Base-by-base conservation (phyloP, 2,329 filamentous ascomycete species). In the Didymella lethalis region DNA sequence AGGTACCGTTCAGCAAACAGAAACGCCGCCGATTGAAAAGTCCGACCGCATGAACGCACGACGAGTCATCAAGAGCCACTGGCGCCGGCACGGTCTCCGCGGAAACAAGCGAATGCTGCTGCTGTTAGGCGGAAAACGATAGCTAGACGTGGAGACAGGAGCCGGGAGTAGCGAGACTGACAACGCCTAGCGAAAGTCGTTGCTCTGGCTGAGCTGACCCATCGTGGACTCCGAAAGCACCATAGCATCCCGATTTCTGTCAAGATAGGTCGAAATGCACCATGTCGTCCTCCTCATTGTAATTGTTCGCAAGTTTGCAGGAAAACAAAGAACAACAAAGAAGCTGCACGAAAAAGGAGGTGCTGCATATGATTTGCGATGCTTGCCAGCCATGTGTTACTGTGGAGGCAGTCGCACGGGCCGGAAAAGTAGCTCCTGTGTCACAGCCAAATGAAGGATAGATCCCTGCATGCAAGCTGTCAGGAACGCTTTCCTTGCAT, bases 131-230 rank as follows among this genome's bases (percentile, higher is more conserved):
- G 50, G 47, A 53, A 44, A 41, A 58, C 28, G 28, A 50, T 41
- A 20, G 45, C 44, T 54, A 51, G 50, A 54, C 28, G 25, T 53
- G 46, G 29, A 49, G 48, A 58, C 41, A 57, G 36, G 28, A 44
- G 46, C 50, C 34, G 34, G 56, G 50, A 46, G 31, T 29, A 59
- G 56, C 56, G 56, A 59, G 49, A 10, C 55, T 54, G 29, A 50
- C 55, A 34, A 50, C 29, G 54, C 48, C 41, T 57, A 57, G 58
- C 51, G 40, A 58, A 40, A 41, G 36, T 50, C 43, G 40, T 49
- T 56, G 40, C 36, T 57, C 61, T 54, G 62, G 59, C 63, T 62
- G 28, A 64, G 63, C 64, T 66, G 63, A 67, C 44, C 38, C 36
- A 32, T 63, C 61, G 61, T 54, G 49, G 36, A 63, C 61, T 32